These are phyloP conservation scores for Populus deltoides DNA, from an alignment of 345 rosid species.

Conservation along the genomic window DNA sequence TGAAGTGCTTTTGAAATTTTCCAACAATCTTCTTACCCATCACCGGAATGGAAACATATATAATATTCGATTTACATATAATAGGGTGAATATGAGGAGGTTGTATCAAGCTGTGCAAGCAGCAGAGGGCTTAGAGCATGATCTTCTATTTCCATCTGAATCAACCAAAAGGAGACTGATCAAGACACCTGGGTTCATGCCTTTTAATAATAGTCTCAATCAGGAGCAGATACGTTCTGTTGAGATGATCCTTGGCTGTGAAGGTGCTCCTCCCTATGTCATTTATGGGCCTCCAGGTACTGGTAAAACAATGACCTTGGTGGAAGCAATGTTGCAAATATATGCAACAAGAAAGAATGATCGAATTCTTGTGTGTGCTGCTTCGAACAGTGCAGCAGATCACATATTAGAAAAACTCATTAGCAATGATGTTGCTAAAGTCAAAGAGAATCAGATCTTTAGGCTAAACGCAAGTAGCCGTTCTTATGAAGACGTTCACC, in stretches of 20 bases:
- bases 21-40: slow-evolving; percentile 41
- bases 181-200: slow-evolving; percentile 37
- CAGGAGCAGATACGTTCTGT: slow-evolving; percentile 69
- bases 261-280: slow-evolving; percentile 78
- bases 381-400: slow-evolving; percentile 90
- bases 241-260: slow-evolving; percentile 69
- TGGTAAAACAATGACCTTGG: slow-evolving; percentile 81
- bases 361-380: slow-evolving; percentile 74
- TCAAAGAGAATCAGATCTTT: slow-evolving; percentile 57
- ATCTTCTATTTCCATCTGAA: slow-evolving; percentile 61
- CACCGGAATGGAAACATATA: slow-evolving; percentile 51
- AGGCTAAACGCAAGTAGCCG: slow-evolving; percentile 82
- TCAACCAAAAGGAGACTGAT: slow-evolving; percentile 41
- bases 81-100: slow-evolving; percentile 63
- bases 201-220: slow-evolving; percentile 53
- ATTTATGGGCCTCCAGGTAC: slow-evolving; percentile 97
- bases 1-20: slow-evolving; percentile 66
- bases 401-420: slow-evolving; percentile 62
- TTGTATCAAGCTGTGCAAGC: slow-evolving; percentile 69
- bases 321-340: slow-evolving; percentile 73
- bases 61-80: slow-evolving; percentile 63
- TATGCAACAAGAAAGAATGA: slow-evolving; percentile 37
- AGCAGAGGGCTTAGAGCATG: slow-evolving; percentile 40
- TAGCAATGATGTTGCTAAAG: slow-evolving; percentile 36
- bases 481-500: slow-evolving; percentile 58